Conservation (phyloP, 2,329 filamentous ascomycete species). For the Botrytis sinoallii region DNA sequence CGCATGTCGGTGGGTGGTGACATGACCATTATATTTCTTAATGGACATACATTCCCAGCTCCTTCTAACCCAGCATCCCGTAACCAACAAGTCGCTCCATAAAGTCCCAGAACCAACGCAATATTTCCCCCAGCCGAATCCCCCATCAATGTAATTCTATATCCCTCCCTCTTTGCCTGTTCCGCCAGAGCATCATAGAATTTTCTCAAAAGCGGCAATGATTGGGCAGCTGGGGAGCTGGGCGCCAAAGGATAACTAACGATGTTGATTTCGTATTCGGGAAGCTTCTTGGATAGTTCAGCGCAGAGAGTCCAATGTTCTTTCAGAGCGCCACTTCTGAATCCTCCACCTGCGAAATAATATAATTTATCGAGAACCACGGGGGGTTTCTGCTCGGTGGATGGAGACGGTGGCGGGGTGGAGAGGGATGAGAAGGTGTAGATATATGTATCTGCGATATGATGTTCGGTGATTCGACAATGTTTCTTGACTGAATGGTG, state of each 20-base stretch:
- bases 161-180: not conserved
- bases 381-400: not conserved
- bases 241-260: not conserved
- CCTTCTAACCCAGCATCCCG: not conserved
- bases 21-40: conserved; percentile 26
- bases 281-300: not conserved
- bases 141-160: conserved; percentile 7
- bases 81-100: not conserved
- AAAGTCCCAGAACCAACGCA: not conserved
- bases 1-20: conserved; percentile 26
- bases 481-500: not conserved
- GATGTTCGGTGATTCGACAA: conserved; percentile 2
- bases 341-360: conserved; percentile 8
- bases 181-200: not conserved
- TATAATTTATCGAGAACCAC: not conserved
- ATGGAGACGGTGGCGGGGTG: not conserved
- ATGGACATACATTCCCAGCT: conserved; percentile 2
- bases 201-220: not conserved
- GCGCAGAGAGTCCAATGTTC: conserved; percentile 9
- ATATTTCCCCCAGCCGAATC: conserved; percentile 11
- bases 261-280: not conserved
- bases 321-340: not conserved
- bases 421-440: not conserved
- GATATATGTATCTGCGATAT: conserved; percentile 1
- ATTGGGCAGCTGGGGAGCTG: not conserved